Percentiles rank a stretch among this genome's conserved stretches.
phyloP scores from a whole-genome alignment of 768 basidiomycete genomes.

The Calocybe gangraenosa region DNA sequence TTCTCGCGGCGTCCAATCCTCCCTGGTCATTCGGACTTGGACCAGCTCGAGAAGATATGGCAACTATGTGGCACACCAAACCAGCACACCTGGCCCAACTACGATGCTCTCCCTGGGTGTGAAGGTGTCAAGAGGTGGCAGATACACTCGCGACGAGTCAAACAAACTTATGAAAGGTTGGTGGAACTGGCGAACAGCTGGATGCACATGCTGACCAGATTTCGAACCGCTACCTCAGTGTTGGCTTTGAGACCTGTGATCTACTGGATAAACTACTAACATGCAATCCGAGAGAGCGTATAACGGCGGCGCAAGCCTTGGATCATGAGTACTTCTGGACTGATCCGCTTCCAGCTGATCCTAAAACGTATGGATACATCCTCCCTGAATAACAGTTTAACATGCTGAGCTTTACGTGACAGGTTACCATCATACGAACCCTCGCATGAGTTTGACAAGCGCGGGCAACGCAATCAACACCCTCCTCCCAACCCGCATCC shows the following conservation, averaged over 20 bases:
- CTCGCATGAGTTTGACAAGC: slow-evolving; percentile 63
- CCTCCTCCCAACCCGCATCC: slow-evolving; percentile 2
- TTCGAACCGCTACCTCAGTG: slow-evolving; percentile 33
- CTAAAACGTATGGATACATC: slow-evolving; percentile 54
- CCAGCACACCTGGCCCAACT: slow-evolving; percentile 77
- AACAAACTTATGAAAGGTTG: slow-evolving; percentile 55
- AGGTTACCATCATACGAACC: slow-evolving; percentile 77
- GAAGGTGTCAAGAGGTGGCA: slow-evolving; percentile 70
- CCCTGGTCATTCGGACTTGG: slow-evolving; percentile 83
- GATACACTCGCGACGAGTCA: slow-evolving; percentile 50
- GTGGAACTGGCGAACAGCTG: too few species aligned
- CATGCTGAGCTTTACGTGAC: slow-evolving; percentile 1
- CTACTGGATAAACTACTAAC: slow-evolving; percentile 77
- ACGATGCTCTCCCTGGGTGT: slow-evolving; percentile 70
- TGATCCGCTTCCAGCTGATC: slow-evolving; percentile 82
- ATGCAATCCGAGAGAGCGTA: slow-evolving; percentile 78
- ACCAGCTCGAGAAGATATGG: slow-evolving; percentile 90
- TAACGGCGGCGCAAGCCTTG: slow-evolving; percentile 82
- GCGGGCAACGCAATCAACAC: slow-evolving; percentile 19
- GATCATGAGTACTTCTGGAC: slow-evolving; percentile 96
- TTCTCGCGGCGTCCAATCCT: slow-evolving; percentile 84
- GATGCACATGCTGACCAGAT: slow-evolving; percentile 9
- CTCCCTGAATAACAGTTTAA: background rate
- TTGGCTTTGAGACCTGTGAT: slow-evolving; percentile 72
- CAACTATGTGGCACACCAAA: slow-evolving; percentile 85